Base-by-base conservation (phyloP, 2,329 filamentous ascomycete species). In the Aspergillus unguis region DNA sequence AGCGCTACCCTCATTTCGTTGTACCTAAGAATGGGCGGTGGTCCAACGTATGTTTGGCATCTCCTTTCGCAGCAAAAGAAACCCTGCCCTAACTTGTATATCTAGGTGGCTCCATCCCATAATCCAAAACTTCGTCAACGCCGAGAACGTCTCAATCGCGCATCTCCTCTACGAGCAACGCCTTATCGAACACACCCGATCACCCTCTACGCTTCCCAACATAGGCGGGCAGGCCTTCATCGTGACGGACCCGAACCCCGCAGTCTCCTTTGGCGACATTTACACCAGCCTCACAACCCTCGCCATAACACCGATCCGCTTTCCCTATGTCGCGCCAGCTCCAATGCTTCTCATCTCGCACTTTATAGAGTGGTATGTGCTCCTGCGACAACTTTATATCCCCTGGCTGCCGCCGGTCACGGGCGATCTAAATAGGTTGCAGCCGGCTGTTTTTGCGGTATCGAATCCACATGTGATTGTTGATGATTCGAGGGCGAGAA, bases 121-220 rank as follows among this genome's bases (percentile, higher is more conserved):
- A 28, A 67, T 80, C 27, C 78, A 82, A 60, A 77, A 75, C 63
- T 80, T 77, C 59, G 75, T 80, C 43, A 71, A 76, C 55, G 73
- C 71, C 4, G 74, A 76, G 49, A 82, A 84, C 63, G 77, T 80
- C 54, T 78, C 80, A 7, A 66, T 82, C 17, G 79, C 75, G 4
- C 80, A 84, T 58, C 69, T 83, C 3, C 68, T 75, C 26, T 79
- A 80, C 63, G 80, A 83, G 63, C 72, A 75, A 17, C 77, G 77
- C 5, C 72, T 84, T 1, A 57, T 79, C 29, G 66, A 71, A 26
- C 65, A 69, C 17, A 59, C 58, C 9, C 36, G 52, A 23, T 56
- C 43, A 11, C 48, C 51, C 2, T 53, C 55, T 33, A 32, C 35
- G 4, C 55, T 62, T 1, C 66, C 72, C 41, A 57, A 72, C 40